A percentile compares a stretch with the other conserved stretches of the same genome.
These are phyloP conservation scores for Limnanthes douglasii DNA, from an alignment of 345 rosid species.

Conservation along the genomic window DNA sequence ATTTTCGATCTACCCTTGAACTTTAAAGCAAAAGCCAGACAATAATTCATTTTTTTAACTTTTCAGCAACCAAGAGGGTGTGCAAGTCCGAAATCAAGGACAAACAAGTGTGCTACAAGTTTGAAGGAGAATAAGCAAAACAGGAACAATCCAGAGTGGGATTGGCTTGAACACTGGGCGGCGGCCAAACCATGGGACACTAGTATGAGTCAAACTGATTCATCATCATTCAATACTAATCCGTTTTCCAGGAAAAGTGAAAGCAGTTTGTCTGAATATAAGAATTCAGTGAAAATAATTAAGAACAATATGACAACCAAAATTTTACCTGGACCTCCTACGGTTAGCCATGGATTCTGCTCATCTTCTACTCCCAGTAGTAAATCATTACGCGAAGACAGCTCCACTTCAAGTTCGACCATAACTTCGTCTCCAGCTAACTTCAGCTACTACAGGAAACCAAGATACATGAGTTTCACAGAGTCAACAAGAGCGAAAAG, in stretches of 20 bases:
- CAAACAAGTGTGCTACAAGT: slow-evolving; percentile 20
- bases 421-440: too few relatives aligned
- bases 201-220: slow-evolving; percentile 30
- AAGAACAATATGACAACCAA: too few relatives aligned
- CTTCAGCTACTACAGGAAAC: too few relatives aligned
- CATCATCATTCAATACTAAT: slow-evolving; percentile 11
- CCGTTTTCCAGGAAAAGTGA: slow-evolving; percentile 37
- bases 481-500: too few relatives aligned
- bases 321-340: too few relatives aligned
- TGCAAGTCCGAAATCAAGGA: slow-evolving; percentile 40
- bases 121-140: slow-evolving; percentile 18
- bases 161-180: slow-evolving; percentile 73
- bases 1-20: neutral
- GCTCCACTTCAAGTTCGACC: too few relatives aligned
- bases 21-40: neutral
- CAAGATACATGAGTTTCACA: too few relatives aligned
- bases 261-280: slow-evolving; percentile 11
- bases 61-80: slow-evolving; percentile 35
- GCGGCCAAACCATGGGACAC: slow-evolving; percentile 68
- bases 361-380: too few relatives aligned
- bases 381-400: too few relatives aligned
- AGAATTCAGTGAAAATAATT: too few relatives aligned
- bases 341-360: too few relatives aligned
- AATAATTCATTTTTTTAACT: neutral
- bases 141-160: slow-evolving; percentile 33